Evolutionary conservation across 73 alveolate genomes (phyloP), one percentile per base, ranked within the genome.

Genomic region (Paramecium primaurelia): DNA sequence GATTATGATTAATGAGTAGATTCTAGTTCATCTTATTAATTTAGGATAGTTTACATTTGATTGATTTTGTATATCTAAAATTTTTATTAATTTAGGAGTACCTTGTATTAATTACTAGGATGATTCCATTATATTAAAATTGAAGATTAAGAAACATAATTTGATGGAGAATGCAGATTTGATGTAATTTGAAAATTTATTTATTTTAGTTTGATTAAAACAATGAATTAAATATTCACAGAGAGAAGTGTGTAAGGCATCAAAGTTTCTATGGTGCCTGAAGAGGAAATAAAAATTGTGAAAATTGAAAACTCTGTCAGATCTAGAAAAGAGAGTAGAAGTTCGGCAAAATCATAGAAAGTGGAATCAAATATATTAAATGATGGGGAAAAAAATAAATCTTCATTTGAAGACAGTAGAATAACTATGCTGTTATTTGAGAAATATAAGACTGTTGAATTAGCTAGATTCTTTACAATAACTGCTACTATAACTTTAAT

Each of bases 331-430:
- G 84, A 64, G 6, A 64, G 84, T 28, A 28, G 84, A 32, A 11
- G 51, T 12, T 64, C 30, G 3, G 84, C 84, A 1, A 64, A 64
- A 64, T 11, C 84, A 2, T 8, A 28, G 25, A 64, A 6, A 64
- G 54, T 54, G 4, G 84, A 64, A 34, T 64, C 84, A 9, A 64
- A 64, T 64, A 64, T 64, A 28, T 34, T 64, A 64, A 75, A 75
- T 75, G 88, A 75, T 75, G 88, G 60, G 58, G 59, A 75, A 3
- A 42, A 42, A 75, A 54, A 54, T 18, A 75, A 75, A 42, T 42
- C 58, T 6, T 28, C 91, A 37, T 80, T 80, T 80, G 91, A 80
- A 44, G 91, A 80, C 8, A 80, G 91, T 47, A 80, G 91, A 47
- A 49, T 45, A 18, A 80, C 91, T 14, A 80, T 80, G 91, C 6